These are phyloP conservation scores for Syzygium jambos DNA, from an alignment of 345 rosid species.

Conservation along the genomic window DNA sequence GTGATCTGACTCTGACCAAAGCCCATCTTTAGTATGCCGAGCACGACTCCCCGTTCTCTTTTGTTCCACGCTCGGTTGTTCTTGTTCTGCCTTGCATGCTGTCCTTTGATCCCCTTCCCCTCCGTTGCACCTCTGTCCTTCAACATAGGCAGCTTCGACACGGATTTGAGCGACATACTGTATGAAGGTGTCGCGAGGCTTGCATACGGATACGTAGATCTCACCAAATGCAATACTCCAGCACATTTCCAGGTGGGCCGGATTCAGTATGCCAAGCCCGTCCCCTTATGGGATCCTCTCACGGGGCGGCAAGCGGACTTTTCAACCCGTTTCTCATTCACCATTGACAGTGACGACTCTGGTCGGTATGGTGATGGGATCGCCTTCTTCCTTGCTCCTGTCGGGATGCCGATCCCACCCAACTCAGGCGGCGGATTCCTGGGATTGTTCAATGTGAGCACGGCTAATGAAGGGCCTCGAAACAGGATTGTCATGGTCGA, in stretches of 20 bases:
- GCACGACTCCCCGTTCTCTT: not conserved
- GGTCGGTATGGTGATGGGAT: not conserved
- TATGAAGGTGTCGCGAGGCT: not conserved
- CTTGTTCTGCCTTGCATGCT: not conserved
- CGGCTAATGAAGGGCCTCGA: not conserved
- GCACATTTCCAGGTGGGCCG: not conserved
- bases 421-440: not conserved
- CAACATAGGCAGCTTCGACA: not conserved
- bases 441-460: not conserved
- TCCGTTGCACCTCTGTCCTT: not conserved
- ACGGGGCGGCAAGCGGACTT: not conserved
- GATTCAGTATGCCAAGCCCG: not conserved
- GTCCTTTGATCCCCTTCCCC: not conserved
- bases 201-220: not conserved
- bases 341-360: not conserved
- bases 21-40: not conserved
- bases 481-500: not conserved
- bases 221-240: not conserved
- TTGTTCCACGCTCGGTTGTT: not conserved
- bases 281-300: not conserved
- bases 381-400: not conserved
- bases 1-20: not conserved
- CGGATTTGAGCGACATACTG: not conserved
- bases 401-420: not conserved
- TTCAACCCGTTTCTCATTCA: not conserved